phyloP scores from a whole-genome alignment of 306 rosid genomes.

The Vigna reflexopilosa region DNA sequence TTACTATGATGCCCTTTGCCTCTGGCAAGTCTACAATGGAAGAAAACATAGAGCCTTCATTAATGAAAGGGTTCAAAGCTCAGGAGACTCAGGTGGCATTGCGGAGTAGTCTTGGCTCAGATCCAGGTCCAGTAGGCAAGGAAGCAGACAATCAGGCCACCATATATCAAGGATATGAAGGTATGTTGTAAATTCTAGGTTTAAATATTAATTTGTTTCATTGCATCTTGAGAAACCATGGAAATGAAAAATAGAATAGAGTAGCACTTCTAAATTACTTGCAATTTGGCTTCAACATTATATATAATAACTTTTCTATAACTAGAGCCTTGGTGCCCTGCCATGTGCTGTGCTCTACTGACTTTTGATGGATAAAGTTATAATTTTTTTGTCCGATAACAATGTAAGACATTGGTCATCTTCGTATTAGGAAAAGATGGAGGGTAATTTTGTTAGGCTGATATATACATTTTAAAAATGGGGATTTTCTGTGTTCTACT shows the following conservation, averaged over 20 bases:
- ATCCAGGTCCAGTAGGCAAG: slow-evolving; percentile 49
- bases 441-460: slow-evolving; percentile 15
- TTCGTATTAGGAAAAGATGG: slow-evolving; percentile 25
- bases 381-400: not conserved
- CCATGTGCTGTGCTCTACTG: not conserved
- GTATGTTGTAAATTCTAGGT: slow-evolving; percentile 54
- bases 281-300: slow-evolving; percentile 16
- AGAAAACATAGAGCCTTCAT: slow-evolving; percentile 64
- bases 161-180: slow-evolving; percentile 63
- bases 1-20: slow-evolving; percentile 84
- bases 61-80: slow-evolving; percentile 62
- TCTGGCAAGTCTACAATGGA: slow-evolving; percentile 63
- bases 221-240: slow-evolving; percentile 37
- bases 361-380: slow-evolving; percentile 28
- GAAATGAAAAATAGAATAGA: slow-evolving; percentile 21
- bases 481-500: slow-evolving; percentile 22
- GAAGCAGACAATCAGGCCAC: slow-evolving; percentile 52
- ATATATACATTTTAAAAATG: slow-evolving; percentile 30
- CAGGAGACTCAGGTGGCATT: slow-evolving; percentile 55
- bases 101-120: slow-evolving; percentile 56
- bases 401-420: slow-evolving; percentile 9
- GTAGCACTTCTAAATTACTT: slow-evolving; percentile 32
- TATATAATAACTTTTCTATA: slow-evolving; percentile 17
- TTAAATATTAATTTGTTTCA: slow-evolving; percentile 38
- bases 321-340: slow-evolving; percentile 29